phyloP scores from a whole-genome alignment of 768 basidiomycete genomes.

The Rubroboletus pulcherrimus region DNA sequence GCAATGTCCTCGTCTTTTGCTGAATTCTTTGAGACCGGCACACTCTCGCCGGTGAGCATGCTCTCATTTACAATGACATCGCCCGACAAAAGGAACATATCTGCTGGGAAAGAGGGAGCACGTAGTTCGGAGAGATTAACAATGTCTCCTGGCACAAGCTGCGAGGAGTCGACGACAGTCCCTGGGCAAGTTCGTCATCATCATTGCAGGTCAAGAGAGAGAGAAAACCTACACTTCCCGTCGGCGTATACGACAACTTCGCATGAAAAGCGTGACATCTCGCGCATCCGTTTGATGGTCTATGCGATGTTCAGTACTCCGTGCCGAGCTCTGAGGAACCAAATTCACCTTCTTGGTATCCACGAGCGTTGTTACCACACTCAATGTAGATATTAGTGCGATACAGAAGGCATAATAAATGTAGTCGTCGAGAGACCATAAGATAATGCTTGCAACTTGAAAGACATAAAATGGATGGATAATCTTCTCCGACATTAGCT shows the following conservation, averaged over 20 bases:
- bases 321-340: background rate
- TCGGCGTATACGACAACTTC: conserved; percentile 66
- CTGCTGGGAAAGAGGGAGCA: conserved; percentile 77
- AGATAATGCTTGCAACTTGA: conserved; percentile 89
- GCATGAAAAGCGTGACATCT: conserved; percentile 92
- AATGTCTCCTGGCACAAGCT: conserved; percentile 89
- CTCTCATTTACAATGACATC: conserved; percentile 99
- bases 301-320: conserved; percentile 28
- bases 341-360: conserved; percentile 81
- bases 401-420: conserved; percentile 98
- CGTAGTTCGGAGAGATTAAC: conserved; percentile 80
- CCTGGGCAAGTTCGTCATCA: conserved; percentile 41
- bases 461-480: conserved; percentile 99
- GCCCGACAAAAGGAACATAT: conserved; percentile 88
- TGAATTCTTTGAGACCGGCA: conserved; percentile 90
- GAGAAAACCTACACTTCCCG: conserved; percentile 57
- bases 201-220: background rate
- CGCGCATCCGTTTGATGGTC: conserved; percentile 92
- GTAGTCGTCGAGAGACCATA: conserved; percentile 96
- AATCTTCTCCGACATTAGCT: conserved; percentile 44
- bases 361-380: conserved; percentile 79
- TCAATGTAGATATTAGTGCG: conserved; percentile 81
- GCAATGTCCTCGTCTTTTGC: conserved; percentile 74
- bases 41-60: conserved; percentile 98
- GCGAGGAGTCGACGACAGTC: conserved; percentile 65